A percentile compares a stretch with the other conserved stretches of the same genome.
Evolutionary conservation across 129 eudicot species (phyloP).

Genomic region (Scalesia atractyloides): DNA sequence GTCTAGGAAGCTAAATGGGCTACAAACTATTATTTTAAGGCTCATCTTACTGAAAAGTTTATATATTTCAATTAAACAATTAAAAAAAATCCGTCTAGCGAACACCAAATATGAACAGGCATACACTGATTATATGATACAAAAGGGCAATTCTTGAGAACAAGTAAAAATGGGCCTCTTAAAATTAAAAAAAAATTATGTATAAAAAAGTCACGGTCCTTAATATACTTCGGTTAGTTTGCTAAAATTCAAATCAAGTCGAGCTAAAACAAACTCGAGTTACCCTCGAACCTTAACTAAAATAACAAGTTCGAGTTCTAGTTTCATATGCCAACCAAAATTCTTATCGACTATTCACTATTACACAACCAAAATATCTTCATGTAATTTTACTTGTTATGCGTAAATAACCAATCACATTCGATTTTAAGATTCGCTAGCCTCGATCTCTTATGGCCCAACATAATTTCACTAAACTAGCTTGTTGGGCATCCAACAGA

Average conservation of each 20-base stretch:
- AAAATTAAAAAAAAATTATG: no score
- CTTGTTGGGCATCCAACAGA: slow-evolving; percentile 8
- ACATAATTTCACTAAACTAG: background rate
- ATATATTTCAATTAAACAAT: no score
- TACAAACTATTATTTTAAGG: background rate
- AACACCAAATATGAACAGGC: no score
- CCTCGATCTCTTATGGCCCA: slow-evolving; percentile 12
- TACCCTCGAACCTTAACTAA: background rate
- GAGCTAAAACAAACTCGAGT: background rate
- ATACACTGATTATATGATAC: no score
- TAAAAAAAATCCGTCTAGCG: no score
- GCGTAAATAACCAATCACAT: background rate
- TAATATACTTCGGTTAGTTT: no score
- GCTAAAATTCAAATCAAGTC: background rate
- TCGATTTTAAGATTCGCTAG: background rate
- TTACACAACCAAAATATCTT: background rate
- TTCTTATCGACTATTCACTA: no score
- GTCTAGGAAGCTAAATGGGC: background rate
- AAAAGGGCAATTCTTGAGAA: no score
- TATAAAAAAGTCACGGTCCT: no score
- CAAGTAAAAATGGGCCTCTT: no score
- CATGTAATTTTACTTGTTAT: no score
- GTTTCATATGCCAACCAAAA: background rate
- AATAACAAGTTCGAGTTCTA: background rate
- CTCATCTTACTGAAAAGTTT: no score